Percentiles rank a stretch among this genome's conserved stretches.
Conservation (phyloP, 2,329 filamentous ascomycete species). For the Leptographium lundbergii region DNA sequence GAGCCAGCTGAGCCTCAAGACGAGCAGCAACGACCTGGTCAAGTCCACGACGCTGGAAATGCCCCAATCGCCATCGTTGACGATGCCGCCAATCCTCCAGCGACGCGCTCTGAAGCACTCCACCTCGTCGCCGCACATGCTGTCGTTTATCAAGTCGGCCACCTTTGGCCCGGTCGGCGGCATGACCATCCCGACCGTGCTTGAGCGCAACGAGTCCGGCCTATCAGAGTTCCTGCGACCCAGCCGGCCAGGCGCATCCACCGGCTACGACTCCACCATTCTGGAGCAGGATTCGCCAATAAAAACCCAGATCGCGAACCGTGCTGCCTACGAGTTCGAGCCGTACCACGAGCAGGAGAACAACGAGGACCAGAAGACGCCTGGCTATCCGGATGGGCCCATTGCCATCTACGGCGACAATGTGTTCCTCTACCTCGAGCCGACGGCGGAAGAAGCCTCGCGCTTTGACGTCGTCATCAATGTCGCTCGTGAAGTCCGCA, state of each 20-base stretch:
- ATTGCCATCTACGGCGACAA: constrained; percentile 70
- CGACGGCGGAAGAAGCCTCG: constrained; percentile 62
- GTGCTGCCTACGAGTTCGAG: constrained; percentile 44
- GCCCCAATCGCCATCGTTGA: constrained; percentile 39
- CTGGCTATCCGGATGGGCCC: constrained; percentile 70
- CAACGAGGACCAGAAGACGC: constrained; percentile 68
- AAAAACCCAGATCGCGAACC: constrained; percentile 47
- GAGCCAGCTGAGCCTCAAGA: constrained; percentile 67
- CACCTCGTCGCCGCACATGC: constrained; percentile 54
- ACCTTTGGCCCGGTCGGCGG: constrained; percentile 49
- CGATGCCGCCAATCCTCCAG: constrained; percentile 41
- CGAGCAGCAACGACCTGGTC: constrained; percentile 46
- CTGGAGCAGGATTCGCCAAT: constrained; percentile 46
- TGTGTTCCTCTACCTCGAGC: constrained; percentile 69
- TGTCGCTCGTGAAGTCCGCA: constrained; percentile 68
- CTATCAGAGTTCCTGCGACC: constrained; percentile 46
- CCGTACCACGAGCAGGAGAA: constrained; percentile 55
- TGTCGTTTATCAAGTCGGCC: constrained; percentile 44
- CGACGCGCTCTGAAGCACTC: constrained; percentile 54
- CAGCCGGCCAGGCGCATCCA: constrained; percentile 25
- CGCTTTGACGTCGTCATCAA: constrained; percentile 77
- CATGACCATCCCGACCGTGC: constrained; percentile 50
- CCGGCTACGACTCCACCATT: constrained; percentile 29
- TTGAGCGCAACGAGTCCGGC: constrained; percentile 47
- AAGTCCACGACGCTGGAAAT: constrained; percentile 38